Base-by-base conservation (phyloP, 306 rosid genomes). In the Quercus agrifolia region DNA sequence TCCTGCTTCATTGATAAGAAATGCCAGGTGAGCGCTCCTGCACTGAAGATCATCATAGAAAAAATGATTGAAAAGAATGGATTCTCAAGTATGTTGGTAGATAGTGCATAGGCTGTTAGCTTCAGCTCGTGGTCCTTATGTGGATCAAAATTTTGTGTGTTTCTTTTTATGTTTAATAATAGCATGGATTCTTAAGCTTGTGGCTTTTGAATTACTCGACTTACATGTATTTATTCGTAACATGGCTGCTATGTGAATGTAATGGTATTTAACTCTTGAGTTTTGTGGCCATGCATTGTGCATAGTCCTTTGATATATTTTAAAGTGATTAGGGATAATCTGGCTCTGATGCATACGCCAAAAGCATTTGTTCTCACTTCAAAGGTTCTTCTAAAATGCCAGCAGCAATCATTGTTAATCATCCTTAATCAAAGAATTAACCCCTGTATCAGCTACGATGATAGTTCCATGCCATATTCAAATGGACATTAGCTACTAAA, bases 1-100 rank as follows among this genome's bases (percentile, higher is more conserved):
- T 95, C 99, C 49, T 95, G 99, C 80, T 95, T 95, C 79, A 72
- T 56, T 76, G 92, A 87, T 75, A 88, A 89, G 67, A 84, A 76
- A 46, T 82, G 94, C 61, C 86, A 85, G 67, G 85, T 74, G 38
- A 89, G 97, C 74, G 97, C 98, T 54, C 83, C 96, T 44, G 97
- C 97, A 18, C 77, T 92, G 81, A 89, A 88, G 90, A 95, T 75
- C 30, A 90, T 95, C 51, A 78, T 95, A 11, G 94, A 90, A 64
- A 89, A 87, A 52, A 19, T 91, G 87, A 57, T 92, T 85, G 87
- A 90, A 82, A 84, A 56, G 63, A 78, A 83, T 38, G 92, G 87
- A 33, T 63, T 90, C 9, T 83, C 94, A 58, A 33, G 70, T 44
- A 71, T 52, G 84, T 57, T 46, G 44, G 76, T 58, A n/a, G 85